Conservation (phyloP, 345 rosid species). For the Stellera chamaejasme region DNA sequence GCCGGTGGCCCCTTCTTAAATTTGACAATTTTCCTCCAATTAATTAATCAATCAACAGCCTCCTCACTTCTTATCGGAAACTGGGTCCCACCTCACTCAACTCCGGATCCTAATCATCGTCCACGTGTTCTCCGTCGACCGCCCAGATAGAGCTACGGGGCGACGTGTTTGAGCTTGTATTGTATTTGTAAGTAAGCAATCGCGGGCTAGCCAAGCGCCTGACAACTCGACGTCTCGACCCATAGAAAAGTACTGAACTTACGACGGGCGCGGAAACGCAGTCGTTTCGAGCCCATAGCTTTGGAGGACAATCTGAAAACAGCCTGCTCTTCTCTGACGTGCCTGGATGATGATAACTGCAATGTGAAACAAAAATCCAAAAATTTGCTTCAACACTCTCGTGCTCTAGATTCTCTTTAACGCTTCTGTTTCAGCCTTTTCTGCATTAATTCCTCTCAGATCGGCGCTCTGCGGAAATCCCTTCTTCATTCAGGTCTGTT, state of each 20-base stretch:
- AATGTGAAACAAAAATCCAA: slow-evolving; percentile 1
- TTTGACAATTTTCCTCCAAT: slow-evolving; percentile 13
- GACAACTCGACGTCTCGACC: not conserved
- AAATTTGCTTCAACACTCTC: not conserved
- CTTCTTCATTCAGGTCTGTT: slow-evolving; percentile 25
- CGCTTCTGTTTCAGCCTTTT: slow-evolving; percentile 1
- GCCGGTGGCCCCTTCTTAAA: not conserved
- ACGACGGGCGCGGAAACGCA: slow-evolving; percentile 4
- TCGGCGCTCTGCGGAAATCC: slow-evolving; percentile 4
- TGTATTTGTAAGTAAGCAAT: no score
- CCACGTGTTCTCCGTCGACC: slow-evolving; percentile 23
- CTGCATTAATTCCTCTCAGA: slow-evolving; percentile 3
- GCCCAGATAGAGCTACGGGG: slow-evolving; percentile 10
- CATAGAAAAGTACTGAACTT: not conserved
- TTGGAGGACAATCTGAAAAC: not conserved
- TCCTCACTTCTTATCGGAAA: slow-evolving; percentile 22
- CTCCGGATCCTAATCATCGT: not conserved
- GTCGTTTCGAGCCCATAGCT: not conserved
- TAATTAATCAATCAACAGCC: slow-evolving; percentile 14
- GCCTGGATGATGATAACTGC: slow-evolving; percentile 4
- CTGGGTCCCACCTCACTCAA: not conserved
- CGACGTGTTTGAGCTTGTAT: not conserved
- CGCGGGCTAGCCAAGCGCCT: slow-evolving; percentile 7
- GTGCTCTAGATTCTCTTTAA: slow-evolving; percentile 1
- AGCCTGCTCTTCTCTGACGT: not conserved